Evolutionary conservation across 2,329 filamentous ascomycete species (phyloP), one percentile per base, ranked within the genome.

Genomic region (Ophiostoma tasmaniense): DNA sequence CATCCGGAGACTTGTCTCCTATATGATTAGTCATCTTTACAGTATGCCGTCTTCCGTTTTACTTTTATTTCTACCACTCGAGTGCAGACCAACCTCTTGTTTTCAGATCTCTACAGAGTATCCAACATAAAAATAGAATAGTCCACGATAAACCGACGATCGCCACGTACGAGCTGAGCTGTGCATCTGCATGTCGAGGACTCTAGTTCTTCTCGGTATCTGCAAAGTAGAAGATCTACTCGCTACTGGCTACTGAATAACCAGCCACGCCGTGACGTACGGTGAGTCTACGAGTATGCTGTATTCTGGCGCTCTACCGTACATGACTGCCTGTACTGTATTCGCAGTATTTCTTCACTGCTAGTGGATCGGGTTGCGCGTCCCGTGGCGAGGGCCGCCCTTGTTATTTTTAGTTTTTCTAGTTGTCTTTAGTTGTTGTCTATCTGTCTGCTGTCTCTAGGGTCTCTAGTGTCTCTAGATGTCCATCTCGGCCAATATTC

Each of bases 361-460:
- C 42, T 61, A 61, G 55, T 61, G 25, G 55, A 61, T 61, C 55
- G 25, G 55, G 55, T 61, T 61, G 55, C 55, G 55, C 55, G 55
- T 61, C 55, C 55, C 55, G 55, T 61, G 55, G 55, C 55, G 55
- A 61, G 55, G 50, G 55, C 55, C 55, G 55, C 55, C 22, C 25
- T 59, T 61, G 50, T 55, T 25, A 30, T 61, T 61, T 61, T 33
- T 61, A 61, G 55, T 61, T 61, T 55, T 30, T 59, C 1, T 55
- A 45, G n/a, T 25, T 13, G 50, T 59, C 3, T 59, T 20, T 17
- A 17, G 14, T 30, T 55, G 7, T 55, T 13, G 8, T 55, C n/a
- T 55, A 13, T n/a, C 25, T 11, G 2, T 7, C 50, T 52, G 25
- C 25, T 25, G 3, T 7, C n/a, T 22, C 14, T 52, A 45, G 42